A percentile compares a stretch with the other conserved stretches of the same genome.
phyloP scores from a whole-genome alignment of 305 asterid species.

The Fraxinus ornus region DNA sequence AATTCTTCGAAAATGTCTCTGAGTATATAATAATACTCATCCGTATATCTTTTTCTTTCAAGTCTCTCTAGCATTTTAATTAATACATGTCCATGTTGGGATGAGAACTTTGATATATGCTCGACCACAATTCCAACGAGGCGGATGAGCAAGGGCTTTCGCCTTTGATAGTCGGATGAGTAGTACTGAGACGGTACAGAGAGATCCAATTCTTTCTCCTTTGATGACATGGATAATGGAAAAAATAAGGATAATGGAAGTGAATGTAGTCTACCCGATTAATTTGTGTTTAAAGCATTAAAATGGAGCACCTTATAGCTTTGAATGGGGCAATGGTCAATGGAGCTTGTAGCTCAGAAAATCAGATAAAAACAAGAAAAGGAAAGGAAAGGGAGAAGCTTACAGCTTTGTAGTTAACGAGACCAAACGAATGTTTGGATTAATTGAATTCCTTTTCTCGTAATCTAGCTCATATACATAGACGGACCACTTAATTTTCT shows the following conservation, averaged over 20 bases:
- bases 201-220: not conserved
- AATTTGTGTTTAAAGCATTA: too few relatives aligned
- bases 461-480: too few relatives aligned
- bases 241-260: too few relatives aligned
- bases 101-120: not conserved
- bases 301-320: too few relatives aligned
- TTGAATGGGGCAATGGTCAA: too few relatives aligned
- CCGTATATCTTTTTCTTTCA: too few relatives aligned
- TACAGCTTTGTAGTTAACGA: too few relatives aligned
- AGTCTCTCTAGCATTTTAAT: not conserved
- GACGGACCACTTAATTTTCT: too few relatives aligned
- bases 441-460: too few relatives aligned
- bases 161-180: not conserved
- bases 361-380: not conserved
- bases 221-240: not conserved
- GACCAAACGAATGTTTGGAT: too few relatives aligned
- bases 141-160: not conserved
- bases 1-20: not conserved
- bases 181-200: not conserved
- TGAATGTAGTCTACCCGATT: too few relatives aligned
- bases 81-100: not conserved
- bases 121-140: not conserved
- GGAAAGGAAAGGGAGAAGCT: not conserved
- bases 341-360: not conserved
- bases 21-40: not conserved